Base-by-base conservation (phyloP, 202 grass and related monocot species). In the Digitaria exilis region DNA sequence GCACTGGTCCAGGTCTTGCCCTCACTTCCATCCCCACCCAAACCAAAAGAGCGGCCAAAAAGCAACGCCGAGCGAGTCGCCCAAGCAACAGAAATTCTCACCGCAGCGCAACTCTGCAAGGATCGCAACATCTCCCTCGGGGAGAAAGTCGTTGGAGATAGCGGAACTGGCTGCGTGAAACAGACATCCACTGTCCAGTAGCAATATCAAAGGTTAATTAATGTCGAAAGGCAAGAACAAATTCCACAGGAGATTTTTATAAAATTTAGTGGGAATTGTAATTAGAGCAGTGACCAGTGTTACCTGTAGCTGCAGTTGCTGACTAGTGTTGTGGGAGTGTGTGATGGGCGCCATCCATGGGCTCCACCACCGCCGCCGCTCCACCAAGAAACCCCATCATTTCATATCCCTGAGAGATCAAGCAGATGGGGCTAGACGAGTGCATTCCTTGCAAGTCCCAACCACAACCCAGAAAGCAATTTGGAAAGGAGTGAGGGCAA, bases 331-430 rank as follows among this genome's bases (percentile, higher is more conserved):
- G n/a, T 84, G 74, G 64, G 37, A 21, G 5, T 46, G 68, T 55
- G 84, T 61, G 59, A 58, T 81, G 77, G 69, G 77, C 49, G 57
- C 76, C 82, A n/a, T n/a, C n/a, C n/a, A 48, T 81, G 77, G 69
- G 77, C 49, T 48, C 76, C 82, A 75, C 49, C 86, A 75, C 80
- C 84, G 29, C 46, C 35, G 22, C n/a, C 66, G 25, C 60, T 72
- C 83, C 83, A 89, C 79, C 88, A 86, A 86, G 78, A 89, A 89
- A 86, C 71, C 59, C 66, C 83, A 86, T 86, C 79, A 89, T 89
- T 82, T 74, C 66, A 57, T 24, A 56, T 66, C 72, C 37, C 35
- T 64, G 64, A 50, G 32, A 85, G 77, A 89, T 85, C 26, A 87
- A 76, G 78, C 29, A 87, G 44, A 77, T 75, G 76, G 61, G 58